A percentile compares a stretch with the other conserved stretches of the same genome.
Conservation (phyloP, 179 eudicot genomes). For the Heliamphora ciliata region DNA sequence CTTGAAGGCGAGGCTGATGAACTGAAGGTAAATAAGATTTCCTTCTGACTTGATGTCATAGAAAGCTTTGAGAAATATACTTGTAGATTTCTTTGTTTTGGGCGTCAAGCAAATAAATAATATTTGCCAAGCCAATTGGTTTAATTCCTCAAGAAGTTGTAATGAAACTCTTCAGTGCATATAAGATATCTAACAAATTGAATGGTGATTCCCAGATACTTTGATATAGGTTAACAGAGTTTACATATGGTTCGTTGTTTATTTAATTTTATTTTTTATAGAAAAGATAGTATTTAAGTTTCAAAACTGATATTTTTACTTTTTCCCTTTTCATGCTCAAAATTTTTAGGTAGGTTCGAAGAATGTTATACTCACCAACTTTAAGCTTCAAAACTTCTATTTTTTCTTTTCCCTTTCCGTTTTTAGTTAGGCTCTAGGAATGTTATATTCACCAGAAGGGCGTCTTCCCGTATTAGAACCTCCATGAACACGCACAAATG, state of each 20-base stretch:
- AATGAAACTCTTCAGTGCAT: not conserved
- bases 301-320: not conserved
- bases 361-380: too few species aligned
- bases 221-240: too few species aligned
- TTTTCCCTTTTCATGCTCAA: not conserved
- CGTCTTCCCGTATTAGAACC: not conserved
- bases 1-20: conserved; percentile 97
- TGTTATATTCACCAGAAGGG: not conserved
- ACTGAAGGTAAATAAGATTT: conserved; percentile 58
- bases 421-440: not conserved
- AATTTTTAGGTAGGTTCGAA: too few species aligned
- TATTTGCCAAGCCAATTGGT: not conserved
- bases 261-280: not conserved
- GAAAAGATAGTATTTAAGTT: not conserved
- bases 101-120: not conserved
- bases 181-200: not conserved
- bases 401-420: too few species aligned
- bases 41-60: not conserved
- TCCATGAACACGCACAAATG: not conserved
- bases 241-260: not conserved
- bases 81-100: not conserved
- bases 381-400: too few species aligned
- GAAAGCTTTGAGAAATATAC: not conserved
- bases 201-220: not conserved
- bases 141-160: too few species aligned